phyloP scores from a whole-genome alignment of 2,329 filamentous ascomycete species.

The Trichoderma simmonsii region DNA sequence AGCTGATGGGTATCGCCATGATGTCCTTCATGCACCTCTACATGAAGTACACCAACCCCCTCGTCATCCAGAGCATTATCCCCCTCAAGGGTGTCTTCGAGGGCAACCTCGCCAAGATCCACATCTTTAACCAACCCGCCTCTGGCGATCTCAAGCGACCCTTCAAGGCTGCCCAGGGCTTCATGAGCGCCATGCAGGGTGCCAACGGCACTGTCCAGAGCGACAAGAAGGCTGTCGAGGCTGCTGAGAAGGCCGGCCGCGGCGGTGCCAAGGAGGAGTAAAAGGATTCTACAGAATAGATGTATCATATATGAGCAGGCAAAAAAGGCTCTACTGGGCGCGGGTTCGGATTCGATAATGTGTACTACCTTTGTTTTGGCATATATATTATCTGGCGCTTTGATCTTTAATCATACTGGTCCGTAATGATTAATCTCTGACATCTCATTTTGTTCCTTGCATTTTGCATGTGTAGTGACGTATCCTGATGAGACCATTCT shows the following conservation, averaged over 20 bases:
- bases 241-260: conserved; percentile 70
- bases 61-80: conserved; percentile 97
- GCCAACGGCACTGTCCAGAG: conserved; percentile 73
- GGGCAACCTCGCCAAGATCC: conserved; percentile 93
- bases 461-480: background rate
- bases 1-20: conserved; percentile 96
- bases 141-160: conserved; percentile 89
- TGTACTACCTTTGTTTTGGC: background rate
- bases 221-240: conserved; percentile 85
- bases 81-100: conserved; percentile 95
- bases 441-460: background rate
- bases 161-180: conserved; percentile 81
- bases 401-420: background rate
- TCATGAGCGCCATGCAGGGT: conserved; percentile 76
- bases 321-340: background rate
- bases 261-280: conserved; percentile 73
- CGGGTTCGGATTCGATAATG: conserved; percentile 6
- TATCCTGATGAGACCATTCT: background rate
- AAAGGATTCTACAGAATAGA: conserved; percentile 19
- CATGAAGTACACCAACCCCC: conserved; percentile 99
- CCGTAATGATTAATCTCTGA: background rate
- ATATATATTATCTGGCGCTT: background rate
- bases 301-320: background rate
- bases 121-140: conserved; percentile 83
- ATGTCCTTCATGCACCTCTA: conserved; percentile 99